A percentile compares a stretch with the other conserved stretches of the same genome.
Evolutionary conservation across 768 basidiomycete genomes (phyloP).

Genomic region (Hericium rajendrae): DNA sequence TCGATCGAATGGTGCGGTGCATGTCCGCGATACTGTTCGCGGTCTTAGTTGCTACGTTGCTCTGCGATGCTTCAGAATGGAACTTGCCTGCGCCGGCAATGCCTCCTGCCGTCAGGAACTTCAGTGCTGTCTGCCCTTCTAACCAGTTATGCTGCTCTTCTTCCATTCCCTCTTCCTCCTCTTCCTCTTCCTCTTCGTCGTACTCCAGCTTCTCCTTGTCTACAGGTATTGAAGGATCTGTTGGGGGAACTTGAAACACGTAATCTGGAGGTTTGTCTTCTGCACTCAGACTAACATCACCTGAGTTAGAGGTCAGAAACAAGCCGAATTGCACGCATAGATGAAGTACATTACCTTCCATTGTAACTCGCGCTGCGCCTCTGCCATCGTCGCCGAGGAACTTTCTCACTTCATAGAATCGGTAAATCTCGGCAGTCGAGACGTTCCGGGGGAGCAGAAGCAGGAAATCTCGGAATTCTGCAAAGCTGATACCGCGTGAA

Average conservation of each 20-base stretch:
- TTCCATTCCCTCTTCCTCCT: slow-evolving; percentile 39
- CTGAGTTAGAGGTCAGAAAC: slow-evolving; percentile 27
- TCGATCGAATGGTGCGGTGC: slow-evolving; percentile 96
- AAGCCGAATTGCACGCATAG: neutral
- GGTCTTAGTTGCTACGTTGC: slow-evolving; percentile 1
- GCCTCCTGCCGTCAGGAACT: slow-evolving; percentile 89
- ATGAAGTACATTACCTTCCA: slow-evolving; percentile 65
- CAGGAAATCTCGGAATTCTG: slow-evolving; percentile 84
- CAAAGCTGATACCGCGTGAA: slow-evolving; percentile 64
- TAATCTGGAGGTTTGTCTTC: slow-evolving; percentile 50
- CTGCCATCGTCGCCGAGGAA: slow-evolving; percentile 67
- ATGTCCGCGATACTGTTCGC: slow-evolving; percentile 78
- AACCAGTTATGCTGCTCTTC: slow-evolving; percentile 53
- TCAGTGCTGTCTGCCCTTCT: slow-evolving; percentile 65
- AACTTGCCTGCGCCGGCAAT: slow-evolving; percentile 83
- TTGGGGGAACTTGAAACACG: slow-evolving; percentile 7
- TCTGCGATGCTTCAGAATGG: neutral
- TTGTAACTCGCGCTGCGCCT: slow-evolving; percentile 72
- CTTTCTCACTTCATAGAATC: slow-evolving; percentile 63
- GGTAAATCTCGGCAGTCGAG: slow-evolving; percentile 79
- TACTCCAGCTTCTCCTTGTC: slow-evolving; percentile 11
- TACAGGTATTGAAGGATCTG: neutral
- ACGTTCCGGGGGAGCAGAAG: slow-evolving; percentile 75
- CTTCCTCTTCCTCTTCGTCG: slow-evolving; percentile 28
- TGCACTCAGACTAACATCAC: slow-evolving; percentile 70